phyloP scores from a whole-genome alignment of 2,329 filamentous ascomycete genomes.

The Geoglossum cookeanum region DNA sequence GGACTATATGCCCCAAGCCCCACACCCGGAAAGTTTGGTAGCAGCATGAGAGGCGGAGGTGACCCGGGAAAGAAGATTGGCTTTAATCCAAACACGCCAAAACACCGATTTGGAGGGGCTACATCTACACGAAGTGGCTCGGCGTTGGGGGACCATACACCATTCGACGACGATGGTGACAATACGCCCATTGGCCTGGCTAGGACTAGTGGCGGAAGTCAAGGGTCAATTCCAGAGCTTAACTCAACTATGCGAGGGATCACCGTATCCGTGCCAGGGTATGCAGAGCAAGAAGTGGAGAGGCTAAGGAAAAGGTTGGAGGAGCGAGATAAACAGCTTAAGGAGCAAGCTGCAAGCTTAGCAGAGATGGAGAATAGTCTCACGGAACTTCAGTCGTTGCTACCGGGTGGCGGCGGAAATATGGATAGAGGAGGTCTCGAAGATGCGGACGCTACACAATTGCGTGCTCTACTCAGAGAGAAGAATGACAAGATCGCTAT shows the following conservation, averaged over 20 bases:
- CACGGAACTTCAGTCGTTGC: conserved; percentile 58
- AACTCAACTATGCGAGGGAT: not conserved
- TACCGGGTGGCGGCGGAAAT: conserved; percentile 18
- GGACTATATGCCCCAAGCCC: conserved; percentile 42
- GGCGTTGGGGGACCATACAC: conserved; percentile 13
- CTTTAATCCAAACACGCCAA: conserved; percentile 19
- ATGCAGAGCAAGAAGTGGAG: conserved; percentile 49
- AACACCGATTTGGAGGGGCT: not conserved
- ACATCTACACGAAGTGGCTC: conserved; percentile 6
- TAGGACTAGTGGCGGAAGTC: conserved; percentile 30
- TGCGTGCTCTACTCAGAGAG: conserved; percentile 69
- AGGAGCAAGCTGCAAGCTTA: conserved; percentile 65
- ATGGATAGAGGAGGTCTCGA: conserved; percentile 19
- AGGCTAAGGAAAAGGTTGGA: conserved; percentile 54
- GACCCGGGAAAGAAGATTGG: conserved; percentile 39
- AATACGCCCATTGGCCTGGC: conserved; percentile 32
- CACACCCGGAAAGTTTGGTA: conserved; percentile 40
- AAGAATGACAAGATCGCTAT: conserved; percentile 94
- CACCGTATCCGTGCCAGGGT: conserved; percentile 3
- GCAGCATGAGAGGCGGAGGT: conserved; percentile 39
- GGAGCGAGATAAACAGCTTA: conserved; percentile 72
- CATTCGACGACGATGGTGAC: conserved; percentile 32
- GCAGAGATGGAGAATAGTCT: conserved; percentile 80
- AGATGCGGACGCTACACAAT: conserved; percentile 54
- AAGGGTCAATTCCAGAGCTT: conserved; percentile 2